These are phyloP conservation scores for Phoenix roebelenii DNA, from an alignment of 176 grass and related monocot species.

Conservation along the genomic window DNA sequence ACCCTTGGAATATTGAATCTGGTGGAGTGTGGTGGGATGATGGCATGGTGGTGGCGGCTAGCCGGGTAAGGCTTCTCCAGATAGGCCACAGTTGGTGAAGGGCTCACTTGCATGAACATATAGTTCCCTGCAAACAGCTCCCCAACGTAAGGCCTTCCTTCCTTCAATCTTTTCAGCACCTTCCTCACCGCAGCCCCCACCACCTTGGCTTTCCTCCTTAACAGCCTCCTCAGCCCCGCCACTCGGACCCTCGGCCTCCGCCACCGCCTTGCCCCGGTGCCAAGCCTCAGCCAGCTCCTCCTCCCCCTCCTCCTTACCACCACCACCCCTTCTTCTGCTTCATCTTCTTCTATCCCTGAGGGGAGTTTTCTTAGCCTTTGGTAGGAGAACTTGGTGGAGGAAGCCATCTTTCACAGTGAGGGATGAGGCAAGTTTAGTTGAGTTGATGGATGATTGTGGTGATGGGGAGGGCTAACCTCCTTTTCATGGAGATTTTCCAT, in stretches of 20 bases:
- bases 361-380: slow-evolving; percentile 23
- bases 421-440: neutral
- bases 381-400: slow-evolving; percentile 18
- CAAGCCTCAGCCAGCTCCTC: neutral
- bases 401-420: neutral
- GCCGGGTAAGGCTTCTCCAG: slow-evolving; percentile 21
- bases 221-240: slow-evolving; percentile 32
- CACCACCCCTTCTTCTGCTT: slow-evolving; percentile 1
- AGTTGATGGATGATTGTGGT: too few species aligned
- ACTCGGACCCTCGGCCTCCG: slow-evolving; percentile 37
- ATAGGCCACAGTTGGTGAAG: slow-evolving; percentile 29
- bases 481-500: too few species aligned
- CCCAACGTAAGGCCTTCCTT: slow-evolving; percentile 54
- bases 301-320: slow-evolving; percentile 7
- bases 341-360: slow-evolving; percentile 8
- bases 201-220: slow-evolving; percentile 43
- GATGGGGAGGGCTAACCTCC: too few species aligned
- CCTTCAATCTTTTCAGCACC: slow-evolving; percentile 53
- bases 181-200: slow-evolving; percentile 36
- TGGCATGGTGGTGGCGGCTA: neutral
- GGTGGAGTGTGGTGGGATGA: neutral
- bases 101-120: slow-evolving; percentile 91
- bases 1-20: neutral
- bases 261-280: slow-evolving; percentile 9
- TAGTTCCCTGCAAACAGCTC: slow-evolving; percentile 95